Evolutionary conservation across 306 rosid species (phyloP).

Genomic region (Prunus campanulata): DNA sequence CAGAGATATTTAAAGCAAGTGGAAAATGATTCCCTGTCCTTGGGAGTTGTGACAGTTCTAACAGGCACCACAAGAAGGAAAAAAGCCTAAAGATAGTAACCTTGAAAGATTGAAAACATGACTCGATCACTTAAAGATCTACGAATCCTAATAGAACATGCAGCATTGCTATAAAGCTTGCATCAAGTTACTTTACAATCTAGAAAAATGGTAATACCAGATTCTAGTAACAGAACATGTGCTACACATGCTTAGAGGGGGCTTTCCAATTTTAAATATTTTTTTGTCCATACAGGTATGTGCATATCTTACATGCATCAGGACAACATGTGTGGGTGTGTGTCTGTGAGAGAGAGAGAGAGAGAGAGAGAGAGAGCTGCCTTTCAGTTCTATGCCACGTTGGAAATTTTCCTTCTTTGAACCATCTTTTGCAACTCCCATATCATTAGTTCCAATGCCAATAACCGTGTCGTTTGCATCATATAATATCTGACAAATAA

Average conservation of each 20-base stretch:
- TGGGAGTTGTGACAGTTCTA: neutral
- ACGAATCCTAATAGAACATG: neutral
- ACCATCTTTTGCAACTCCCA: constrained; percentile 93
- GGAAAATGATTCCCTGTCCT: neutral
- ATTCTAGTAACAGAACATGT: neutral
- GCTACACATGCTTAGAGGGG: neutral
- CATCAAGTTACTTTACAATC: constrained; percentile 8
- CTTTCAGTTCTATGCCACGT: constrained; percentile 79
- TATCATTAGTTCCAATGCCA: constrained; percentile 89
- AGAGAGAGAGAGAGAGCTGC: constrained; percentile 39
- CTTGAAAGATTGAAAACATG: neutral
- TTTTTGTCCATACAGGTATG: neutral
- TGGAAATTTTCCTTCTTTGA: constrained; percentile 87
- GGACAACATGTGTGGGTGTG: constrained; percentile 3
- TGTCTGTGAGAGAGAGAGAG: constrained; percentile 10
- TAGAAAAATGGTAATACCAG: neutral
- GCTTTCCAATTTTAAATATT: neutral
- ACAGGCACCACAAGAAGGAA: neutral
- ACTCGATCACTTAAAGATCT: neutral
- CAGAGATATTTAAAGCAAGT: neutral
- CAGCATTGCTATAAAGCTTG: neutral
- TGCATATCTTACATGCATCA: neutral
- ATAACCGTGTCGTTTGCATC: constrained; percentile 59
- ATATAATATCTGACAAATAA: constrained; percentile 63
- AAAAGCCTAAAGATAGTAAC: neutral